Conservation (phyloP, 139 green algal genomes). For the Chlamydomonas schloesseri region DNA sequence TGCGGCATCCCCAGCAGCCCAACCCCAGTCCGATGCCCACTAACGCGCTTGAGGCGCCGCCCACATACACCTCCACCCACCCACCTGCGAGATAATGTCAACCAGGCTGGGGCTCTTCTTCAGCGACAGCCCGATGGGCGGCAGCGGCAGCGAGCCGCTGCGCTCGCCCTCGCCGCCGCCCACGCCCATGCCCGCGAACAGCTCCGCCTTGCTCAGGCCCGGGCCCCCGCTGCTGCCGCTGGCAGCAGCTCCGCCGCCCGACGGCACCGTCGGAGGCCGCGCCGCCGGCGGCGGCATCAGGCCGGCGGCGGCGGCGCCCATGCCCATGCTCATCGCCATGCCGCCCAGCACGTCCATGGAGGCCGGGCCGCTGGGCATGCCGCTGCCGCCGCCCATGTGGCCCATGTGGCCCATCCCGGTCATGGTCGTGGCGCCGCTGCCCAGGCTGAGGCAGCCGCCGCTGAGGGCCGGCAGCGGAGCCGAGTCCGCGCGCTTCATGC, state of each 20-base stretch:
- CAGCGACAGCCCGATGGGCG: conserved; percentile 44
- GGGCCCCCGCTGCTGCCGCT: neutral
- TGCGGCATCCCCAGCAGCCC: too few species aligned
- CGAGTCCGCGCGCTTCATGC: conserved; percentile 32
- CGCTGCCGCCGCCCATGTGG: too few species aligned
- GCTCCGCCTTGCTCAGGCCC: conserved; percentile 1
- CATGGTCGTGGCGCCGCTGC: too few species aligned
- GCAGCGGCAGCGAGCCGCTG: conserved; percentile 1
- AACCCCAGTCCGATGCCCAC: too few species aligned
- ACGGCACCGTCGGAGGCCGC: neutral
- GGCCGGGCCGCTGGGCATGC: neutral
- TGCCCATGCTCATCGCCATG: neutral
- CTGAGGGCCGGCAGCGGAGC: conserved; percentile 8
- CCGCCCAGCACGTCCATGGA: neutral
- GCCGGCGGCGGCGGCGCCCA: neutral
- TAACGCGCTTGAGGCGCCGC: too few species aligned
- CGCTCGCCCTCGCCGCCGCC: neutral
- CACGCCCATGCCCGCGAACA: conserved; percentile 6
- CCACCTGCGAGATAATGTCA: conserved; percentile 30
- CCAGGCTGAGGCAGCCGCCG: too few species aligned
- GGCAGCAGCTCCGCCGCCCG: too few species aligned
- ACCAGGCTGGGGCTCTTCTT: conserved; percentile 47
- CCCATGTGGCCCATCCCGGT: too few species aligned
- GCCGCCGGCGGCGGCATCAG: conserved; percentile 35
- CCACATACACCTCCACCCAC: too few species aligned